These are phyloP conservation scores for Suillus occidentalis DNA, from an alignment of 768 basidiomycete species.

Conservation along the genomic window DNA sequence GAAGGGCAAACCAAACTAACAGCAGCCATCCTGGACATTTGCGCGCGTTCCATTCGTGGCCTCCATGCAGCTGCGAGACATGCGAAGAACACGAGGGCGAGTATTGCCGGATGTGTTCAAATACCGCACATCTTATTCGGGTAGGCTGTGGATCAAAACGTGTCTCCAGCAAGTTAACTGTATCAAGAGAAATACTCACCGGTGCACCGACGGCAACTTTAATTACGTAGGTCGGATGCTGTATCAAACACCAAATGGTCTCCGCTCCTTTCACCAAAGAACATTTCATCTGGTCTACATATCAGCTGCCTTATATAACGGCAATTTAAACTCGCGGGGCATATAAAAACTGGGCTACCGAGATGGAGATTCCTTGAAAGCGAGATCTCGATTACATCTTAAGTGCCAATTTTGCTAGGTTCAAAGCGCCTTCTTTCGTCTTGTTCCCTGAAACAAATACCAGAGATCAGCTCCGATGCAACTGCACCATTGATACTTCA, in stretches of 20 bases:
- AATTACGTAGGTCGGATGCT: not conserved
- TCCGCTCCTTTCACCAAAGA: conserved; percentile 1
- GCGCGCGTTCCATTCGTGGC: conserved; percentile 23
- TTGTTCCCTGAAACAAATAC: conserved; percentile 62
- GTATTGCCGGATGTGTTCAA: not conserved
- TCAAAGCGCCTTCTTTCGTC: conserved; percentile 84
- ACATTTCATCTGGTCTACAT: conserved; percentile 1
- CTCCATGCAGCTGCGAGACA: conserved; percentile 18
- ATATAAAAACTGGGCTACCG: conserved; percentile 1
- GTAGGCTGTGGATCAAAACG: conserved; percentile 2
- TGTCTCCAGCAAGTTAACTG: conserved; percentile 2
- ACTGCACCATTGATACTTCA: conserved; percentile 11
- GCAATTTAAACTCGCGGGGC: conserved; percentile 3
- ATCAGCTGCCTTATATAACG: not conserved
- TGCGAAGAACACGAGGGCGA: conserved; percentile 34
- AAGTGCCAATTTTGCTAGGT: conserved; percentile 73
- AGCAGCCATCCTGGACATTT: conserved; percentile 24
- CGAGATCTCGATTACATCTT: conserved; percentile 24
- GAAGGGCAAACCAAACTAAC: conserved; percentile 3
- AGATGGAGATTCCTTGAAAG: conserved; percentile 1
- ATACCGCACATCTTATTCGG: not conserved
- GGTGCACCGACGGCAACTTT: not conserved
- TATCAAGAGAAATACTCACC: not conserved
- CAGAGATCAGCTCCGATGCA: conserved; percentile 4
- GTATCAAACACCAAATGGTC: not conserved